phyloP scores from a whole-genome alignment of 106 monocot species.

The Hemerocallis citrina region DNA sequence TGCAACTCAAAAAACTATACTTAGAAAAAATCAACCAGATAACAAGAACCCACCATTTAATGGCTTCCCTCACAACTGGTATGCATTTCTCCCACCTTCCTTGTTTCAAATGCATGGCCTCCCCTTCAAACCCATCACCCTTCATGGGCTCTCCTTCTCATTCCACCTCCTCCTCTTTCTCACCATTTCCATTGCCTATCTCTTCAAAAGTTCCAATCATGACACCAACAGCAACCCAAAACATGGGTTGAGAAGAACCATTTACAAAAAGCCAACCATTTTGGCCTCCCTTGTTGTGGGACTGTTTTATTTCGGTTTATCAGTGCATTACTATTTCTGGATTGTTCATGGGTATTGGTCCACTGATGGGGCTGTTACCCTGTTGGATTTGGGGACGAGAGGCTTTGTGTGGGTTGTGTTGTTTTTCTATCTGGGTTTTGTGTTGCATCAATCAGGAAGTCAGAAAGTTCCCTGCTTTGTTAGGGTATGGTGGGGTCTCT shows the following conservation, averaged over 20 bases:
- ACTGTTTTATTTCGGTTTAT: slow-evolving; percentile 27
- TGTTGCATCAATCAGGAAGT: slow-evolving; percentile 11
- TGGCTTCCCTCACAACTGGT: no score
- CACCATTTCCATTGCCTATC: slow-evolving; percentile 32
- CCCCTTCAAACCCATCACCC: slow-evolving; percentile 15
- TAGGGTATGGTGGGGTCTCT: slow-evolving; percentile 66
- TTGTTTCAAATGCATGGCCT: slow-evolving; percentile 1
- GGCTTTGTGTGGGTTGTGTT: slow-evolving; percentile 34
- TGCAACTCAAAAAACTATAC: no score
- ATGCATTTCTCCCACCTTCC: not conserved
- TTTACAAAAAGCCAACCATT: slow-evolving; percentile 23
- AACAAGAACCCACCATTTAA: no score
- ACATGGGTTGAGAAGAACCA: slow-evolving; percentile 2
- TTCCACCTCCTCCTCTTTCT: slow-evolving; percentile 43
- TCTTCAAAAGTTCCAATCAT: slow-evolving; percentile 5
- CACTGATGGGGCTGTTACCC: slow-evolving; percentile 4
- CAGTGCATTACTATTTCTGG: slow-evolving; percentile 29
- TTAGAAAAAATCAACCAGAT: no score
- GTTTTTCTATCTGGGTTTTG: slow-evolving; percentile 27
- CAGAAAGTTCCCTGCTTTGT: slow-evolving; percentile 46
- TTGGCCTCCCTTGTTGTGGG: slow-evolving; percentile 22
- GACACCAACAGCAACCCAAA: slow-evolving; percentile 16
- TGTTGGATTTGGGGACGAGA: slow-evolving; percentile 43
- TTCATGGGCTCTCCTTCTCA: slow-evolving; percentile 40
- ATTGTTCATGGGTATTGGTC: slow-evolving; percentile 13